phyloP scores from a whole-genome alignment of 2,329 filamentous ascomycete genomes.

The Truncatella angustata region DNA sequence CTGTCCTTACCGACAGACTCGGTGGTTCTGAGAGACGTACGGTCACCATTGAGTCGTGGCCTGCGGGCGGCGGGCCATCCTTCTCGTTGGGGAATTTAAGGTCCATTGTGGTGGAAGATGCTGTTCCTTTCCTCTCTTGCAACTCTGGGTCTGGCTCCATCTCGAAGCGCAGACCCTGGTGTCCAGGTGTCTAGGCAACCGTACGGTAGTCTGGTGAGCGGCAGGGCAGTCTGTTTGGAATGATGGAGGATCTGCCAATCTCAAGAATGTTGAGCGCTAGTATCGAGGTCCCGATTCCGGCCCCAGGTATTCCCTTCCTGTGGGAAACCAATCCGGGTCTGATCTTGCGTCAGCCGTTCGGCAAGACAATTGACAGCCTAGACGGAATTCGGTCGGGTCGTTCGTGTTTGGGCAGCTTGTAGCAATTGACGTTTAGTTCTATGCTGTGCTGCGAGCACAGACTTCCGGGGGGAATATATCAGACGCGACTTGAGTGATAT shows the following conservation, averaged over 20 bases:
- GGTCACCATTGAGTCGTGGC: constrained; percentile 73
- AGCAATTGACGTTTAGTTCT: background rate
- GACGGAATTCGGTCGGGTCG: background rate
- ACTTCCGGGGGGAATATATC: background rate
- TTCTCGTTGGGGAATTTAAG: constrained; percentile 20
- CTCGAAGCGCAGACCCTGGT: constrained; percentile 19
- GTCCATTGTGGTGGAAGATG: constrained; percentile 9
- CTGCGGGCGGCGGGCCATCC: constrained; percentile 21
- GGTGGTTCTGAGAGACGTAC: constrained; percentile 68
- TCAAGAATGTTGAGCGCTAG: constrained; percentile 20
- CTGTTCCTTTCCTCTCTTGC: constrained; percentile 19
- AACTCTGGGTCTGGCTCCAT: constrained; percentile 26
- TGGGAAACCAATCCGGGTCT: constrained; percentile 1
- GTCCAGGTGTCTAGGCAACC: constrained; percentile 9
- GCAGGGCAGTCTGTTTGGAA: too few relatives aligned
- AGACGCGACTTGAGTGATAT: background rate
- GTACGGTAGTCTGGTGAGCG: constrained; percentile 15
- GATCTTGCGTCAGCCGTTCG: constrained; percentile 19
- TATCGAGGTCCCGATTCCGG: too few relatives aligned
- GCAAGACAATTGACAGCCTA: constrained; percentile 7
- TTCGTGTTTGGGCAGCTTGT: background rate
- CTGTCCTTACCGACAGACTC: constrained; percentile 50
- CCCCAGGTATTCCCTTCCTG: constrained; percentile 1
- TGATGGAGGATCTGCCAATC: constrained; percentile 25
- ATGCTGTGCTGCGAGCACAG: background rate